phyloP scores from a whole-genome alignment of 106 monocot genomes.

The Alisma plantagoaquatica region DNA sequence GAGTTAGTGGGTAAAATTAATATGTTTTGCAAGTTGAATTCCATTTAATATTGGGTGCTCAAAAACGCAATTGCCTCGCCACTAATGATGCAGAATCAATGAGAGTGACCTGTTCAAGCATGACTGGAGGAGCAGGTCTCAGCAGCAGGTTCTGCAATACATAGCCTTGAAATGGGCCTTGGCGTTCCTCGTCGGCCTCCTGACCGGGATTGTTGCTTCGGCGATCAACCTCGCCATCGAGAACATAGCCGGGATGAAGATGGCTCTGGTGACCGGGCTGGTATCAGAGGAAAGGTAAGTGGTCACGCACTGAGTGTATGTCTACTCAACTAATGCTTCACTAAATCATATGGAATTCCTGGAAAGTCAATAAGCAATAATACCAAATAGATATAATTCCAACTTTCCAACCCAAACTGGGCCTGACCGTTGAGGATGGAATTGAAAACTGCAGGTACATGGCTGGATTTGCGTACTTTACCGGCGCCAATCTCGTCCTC shows the following conservation, averaged over 20 bases:
- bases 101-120: constrained; percentile 64
- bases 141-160: constrained; percentile 42
- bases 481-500: constrained; percentile 41
- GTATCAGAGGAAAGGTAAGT: constrained; percentile 22
- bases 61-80: no score
- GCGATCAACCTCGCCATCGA: constrained; percentile 69
- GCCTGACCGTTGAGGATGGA: no score
- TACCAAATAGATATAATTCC: no score
- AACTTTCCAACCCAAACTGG: no score
- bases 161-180: constrained; percentile 66
- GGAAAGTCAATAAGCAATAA: no score
- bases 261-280: constrained; percentile 52
- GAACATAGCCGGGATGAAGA: constrained; percentile 75
- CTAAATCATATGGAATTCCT: no score
- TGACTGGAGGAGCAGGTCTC: constrained; percentile 52
- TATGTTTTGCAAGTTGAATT: not conserved
- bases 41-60: not conserved
- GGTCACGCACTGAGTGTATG: not conserved
- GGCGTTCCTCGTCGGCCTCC: constrained; percentile 49
- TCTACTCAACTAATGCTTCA: not conserved
- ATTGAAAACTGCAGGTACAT: constrained; percentile 27
- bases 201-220: constrained; percentile 38
- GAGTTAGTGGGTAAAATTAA: no score
- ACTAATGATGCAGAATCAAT: constrained; percentile 29
- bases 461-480: constrained; percentile 42